Base-by-base conservation (phyloP, 2,329 filamentous ascomycete genomes). In the Plenodomus tracheiphilus region DNA sequence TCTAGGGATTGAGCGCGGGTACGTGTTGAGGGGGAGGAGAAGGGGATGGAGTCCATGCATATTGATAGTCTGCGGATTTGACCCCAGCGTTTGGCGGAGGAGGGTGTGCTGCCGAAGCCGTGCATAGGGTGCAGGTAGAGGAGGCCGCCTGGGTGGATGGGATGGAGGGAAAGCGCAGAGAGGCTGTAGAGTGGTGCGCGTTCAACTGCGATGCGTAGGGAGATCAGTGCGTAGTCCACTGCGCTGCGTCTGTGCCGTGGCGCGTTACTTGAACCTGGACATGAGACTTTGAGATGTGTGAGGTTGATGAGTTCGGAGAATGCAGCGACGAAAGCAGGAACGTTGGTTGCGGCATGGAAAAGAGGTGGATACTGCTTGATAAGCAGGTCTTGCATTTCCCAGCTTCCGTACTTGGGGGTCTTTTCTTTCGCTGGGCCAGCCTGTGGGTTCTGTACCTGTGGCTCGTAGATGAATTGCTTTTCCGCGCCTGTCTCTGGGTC, bases 221-320 rank as follows among this genome's bases (percentile, higher is more conserved):
- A 94, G 68, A 95, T 91, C 53, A 96, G 84, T 3, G 90, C 90
- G 66, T 94, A 96, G 78, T 96, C 91, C 51, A 96, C 89, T 41
- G 87, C 85, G 70, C 85, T 86, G 40, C 89, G 83, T 32, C 90
- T 82, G 67, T 91, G 90, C 38, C 87, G 80, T 68, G 90, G 85
- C 32, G 67, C 53, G 8, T 80, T 76, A 50, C 85, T 78, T 70
- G 91, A 87, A 32, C 85, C 87, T 4, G 89, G 88, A 59, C 89
- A 94, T 52, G 84, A 85, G 66, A 96, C 81, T 41, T 83, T 87
- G 50, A 96, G 78, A 68, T 93, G 88, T 39, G 83, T 79, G 62
- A 96, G 77, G 61, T 86, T 87, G 49, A 83, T 76, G 63, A 96
- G 71, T 54, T 85, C 77, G 30, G 81, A 81, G 66, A 96, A 79